Evolutionary conservation across 768 basidiomycete species (phyloP).

Genomic region (Russula earlei): DNA sequence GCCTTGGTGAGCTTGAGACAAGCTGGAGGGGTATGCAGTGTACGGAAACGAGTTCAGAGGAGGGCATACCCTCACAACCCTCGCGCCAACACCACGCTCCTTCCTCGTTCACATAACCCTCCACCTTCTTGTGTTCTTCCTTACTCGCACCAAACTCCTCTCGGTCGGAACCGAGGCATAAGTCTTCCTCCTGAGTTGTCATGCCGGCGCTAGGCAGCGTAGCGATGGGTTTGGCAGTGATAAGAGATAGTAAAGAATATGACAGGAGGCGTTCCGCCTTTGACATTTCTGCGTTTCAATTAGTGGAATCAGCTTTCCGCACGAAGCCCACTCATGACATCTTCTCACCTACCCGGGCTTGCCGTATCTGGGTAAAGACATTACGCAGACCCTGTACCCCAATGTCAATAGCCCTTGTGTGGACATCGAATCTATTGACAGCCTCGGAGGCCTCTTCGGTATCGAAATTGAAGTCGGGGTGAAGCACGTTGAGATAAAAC

Average conservation of each 20-base stretch:
- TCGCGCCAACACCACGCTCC: constrained; percentile 89
- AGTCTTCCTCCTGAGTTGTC: constrained; percentile 11
- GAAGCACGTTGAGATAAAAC: constrained; percentile 73
- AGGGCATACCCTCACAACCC: constrained; percentile 48
- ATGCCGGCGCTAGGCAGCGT: constrained; percentile 37
- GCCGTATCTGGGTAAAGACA: constrained; percentile 52
- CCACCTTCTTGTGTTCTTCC: constrained; percentile 28
- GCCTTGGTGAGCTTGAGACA: constrained; percentile 74
- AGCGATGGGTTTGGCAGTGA: constrained; percentile 56
- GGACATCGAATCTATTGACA: constrained; percentile 52
- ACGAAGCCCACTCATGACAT: background rate
- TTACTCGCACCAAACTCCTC: constrained; percentile 27
- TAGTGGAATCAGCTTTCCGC: background rate
- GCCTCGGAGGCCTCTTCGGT: constrained; percentile 54
- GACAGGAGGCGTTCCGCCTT: constrained; percentile 66
- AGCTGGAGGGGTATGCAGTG: constrained; percentile 31
- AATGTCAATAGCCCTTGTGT: constrained; percentile 55
- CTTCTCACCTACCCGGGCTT: constrained; percentile 54
- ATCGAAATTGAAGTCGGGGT: constrained; percentile 80
- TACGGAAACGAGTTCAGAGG: background rate
- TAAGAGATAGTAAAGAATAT: constrained; percentile 62
- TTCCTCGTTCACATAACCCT: constrained; percentile 55
- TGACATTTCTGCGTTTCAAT: constrained; percentile 53
- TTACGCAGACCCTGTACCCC: constrained; percentile 60
- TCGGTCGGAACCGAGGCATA: constrained; percentile 39